Percentiles rank a stretch among this genome's conserved stretches.
phyloP scores from a whole-genome alignment of 2,329 filamentous ascomycete genomes.

The Cytospora paraplurivora region DNA sequence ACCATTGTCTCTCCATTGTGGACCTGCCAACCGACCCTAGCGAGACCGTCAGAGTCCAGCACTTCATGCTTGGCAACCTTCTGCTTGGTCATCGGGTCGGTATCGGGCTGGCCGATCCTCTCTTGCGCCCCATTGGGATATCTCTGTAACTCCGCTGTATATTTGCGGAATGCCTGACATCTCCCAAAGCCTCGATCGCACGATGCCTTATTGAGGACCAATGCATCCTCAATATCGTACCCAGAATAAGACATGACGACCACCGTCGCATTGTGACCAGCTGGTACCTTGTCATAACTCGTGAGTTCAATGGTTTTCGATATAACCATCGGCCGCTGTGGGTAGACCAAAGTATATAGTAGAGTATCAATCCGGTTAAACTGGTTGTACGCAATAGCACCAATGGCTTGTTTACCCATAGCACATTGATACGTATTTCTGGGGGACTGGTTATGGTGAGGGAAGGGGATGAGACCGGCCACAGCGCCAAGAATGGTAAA shows the following conservation, averaged over 20 bases:
- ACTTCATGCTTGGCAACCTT: slow-evolving; percentile 69
- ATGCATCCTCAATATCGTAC: slow-evolving; percentile 98
- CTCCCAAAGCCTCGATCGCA: slow-evolving; percentile 93
- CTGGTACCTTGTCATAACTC: slow-evolving; percentile 95
- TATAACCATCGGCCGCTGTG: slow-evolving; percentile 96
- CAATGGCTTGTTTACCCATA: slow-evolving; percentile 99
- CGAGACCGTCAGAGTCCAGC: slow-evolving; percentile 84
- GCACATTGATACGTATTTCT: slow-evolving; percentile 99
- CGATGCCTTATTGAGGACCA: slow-evolving; percentile 95
- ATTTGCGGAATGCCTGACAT: slow-evolving; percentile 98
- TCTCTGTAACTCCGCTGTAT: slow-evolving; percentile 80
- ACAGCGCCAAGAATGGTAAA: slow-evolving; percentile 96
- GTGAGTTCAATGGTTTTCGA: slow-evolving; percentile 95
- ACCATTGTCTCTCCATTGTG: slow-evolving; percentile 82
- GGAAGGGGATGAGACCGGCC: slow-evolving; percentile 94
- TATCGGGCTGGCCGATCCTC: slow-evolving; percentile 64
- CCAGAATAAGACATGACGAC: slow-evolving; percentile 99
- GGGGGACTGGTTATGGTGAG: slow-evolving; percentile 98
- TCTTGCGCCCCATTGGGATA: slow-evolving; percentile 80
- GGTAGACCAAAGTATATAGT: slow-evolving; percentile 95
- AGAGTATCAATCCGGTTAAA: slow-evolving; percentile 96
- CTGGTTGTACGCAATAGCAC: slow-evolving; percentile 96
- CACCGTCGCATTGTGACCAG: slow-evolving; percentile 94
- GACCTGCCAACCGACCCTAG: slow-evolving; percentile 80
- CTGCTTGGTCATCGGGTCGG: slow-evolving; percentile 62